Evolutionary conservation across 2,329 filamentous ascomycete species (phyloP).

Genomic region (Ceratocystis smalleyi): DNA sequence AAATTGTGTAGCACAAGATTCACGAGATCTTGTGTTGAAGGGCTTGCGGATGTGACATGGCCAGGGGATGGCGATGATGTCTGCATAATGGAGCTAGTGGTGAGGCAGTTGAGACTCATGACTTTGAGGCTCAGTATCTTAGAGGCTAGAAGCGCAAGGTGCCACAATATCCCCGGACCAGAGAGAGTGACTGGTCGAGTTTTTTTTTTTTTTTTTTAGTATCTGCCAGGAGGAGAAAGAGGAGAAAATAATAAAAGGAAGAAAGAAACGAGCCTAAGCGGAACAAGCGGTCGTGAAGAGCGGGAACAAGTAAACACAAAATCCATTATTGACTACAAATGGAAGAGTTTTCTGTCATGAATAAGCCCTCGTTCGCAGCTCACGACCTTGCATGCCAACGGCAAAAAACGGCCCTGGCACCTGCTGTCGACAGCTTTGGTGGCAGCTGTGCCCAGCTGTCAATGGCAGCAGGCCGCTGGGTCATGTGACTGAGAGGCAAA

Average conservation of each 20-base stretch:
- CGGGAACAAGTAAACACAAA: no score
- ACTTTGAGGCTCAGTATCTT: background rate
- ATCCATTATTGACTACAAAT: no score
- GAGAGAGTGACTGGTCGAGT: no score
- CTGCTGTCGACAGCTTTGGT: no score
- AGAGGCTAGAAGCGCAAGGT: background rate
- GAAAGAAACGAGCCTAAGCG: background rate
- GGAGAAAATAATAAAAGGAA: background rate
- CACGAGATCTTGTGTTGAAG: slow-evolving; percentile 20
- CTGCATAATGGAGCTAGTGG: slow-evolving; percentile 3
- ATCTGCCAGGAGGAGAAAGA: background rate
- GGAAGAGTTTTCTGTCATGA: no score
- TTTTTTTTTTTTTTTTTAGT: no score
- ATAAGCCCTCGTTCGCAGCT: no score
- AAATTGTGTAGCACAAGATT: slow-evolving; percentile 52
- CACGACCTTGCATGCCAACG: no score
- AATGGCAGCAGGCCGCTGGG: no score
- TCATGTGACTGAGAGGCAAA: no score
- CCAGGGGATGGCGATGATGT: background rate
- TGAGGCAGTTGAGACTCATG: background rate
- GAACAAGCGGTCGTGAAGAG: background rate
- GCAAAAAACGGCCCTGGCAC: no score
- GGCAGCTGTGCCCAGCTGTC: no score
- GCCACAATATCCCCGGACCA: background rate
- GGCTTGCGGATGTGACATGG: slow-evolving; percentile 6